A percentile compares a stretch with the other conserved stretches of the same genome.
Conservation (phyloP, 345 rosid species). For the Corymbia maculata region DNA sequence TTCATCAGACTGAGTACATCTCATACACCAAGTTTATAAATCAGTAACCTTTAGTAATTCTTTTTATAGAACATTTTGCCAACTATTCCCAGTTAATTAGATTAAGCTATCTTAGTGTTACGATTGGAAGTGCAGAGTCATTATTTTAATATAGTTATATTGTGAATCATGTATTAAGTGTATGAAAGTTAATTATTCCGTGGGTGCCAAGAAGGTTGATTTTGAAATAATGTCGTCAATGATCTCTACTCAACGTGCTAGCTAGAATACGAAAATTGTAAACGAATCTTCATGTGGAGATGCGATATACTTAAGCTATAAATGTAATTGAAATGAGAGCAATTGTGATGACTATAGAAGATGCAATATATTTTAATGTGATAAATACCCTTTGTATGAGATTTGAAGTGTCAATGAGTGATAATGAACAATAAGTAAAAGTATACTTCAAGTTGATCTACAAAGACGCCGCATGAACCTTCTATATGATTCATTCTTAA, state of each 20-base stretch:
- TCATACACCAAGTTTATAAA: not conserved
- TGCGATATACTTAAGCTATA: not conserved
- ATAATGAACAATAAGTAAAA: not conserved
- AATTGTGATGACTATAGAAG: not conserved
- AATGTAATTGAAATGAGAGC: not conserved
- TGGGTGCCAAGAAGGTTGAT: not conserved
- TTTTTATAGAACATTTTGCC: not conserved
- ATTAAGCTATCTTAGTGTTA: not conserved
- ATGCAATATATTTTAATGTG: not conserved
- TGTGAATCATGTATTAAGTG: not conserved
- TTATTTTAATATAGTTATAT: not conserved
- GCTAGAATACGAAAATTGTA: not conserved
- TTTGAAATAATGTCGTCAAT: not conserved
- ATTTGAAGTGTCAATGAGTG: not conserved
- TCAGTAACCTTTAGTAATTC: not conserved
- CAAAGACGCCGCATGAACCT: not conserved
- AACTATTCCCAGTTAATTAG: not conserved
- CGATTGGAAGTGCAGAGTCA: not conserved
- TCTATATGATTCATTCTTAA: not conserved
- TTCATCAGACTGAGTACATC: not conserved
- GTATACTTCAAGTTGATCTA: rapidly evolving
- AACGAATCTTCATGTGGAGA: not conserved
- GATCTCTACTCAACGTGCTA: not conserved
- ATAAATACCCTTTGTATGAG: not conserved
- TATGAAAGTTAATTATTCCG: not conserved